These are phyloP conservation scores for Cytospora leucostoma DNA, from an alignment of 2,329 filamentous ascomycete genomes.

Conservation along the genomic window DNA sequence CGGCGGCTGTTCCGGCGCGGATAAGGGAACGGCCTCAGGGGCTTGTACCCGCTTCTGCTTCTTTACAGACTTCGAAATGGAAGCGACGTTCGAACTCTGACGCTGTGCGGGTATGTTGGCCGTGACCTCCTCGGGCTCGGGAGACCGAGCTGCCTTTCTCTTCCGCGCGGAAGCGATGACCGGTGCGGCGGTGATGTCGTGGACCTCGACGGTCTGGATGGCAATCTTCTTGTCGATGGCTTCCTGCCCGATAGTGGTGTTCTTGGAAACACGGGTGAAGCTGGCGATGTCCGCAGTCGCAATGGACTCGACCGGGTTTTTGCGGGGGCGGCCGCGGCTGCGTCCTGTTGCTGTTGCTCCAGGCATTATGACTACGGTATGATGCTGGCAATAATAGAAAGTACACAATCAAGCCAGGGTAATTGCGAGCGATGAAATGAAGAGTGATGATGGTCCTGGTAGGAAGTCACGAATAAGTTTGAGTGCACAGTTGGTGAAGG, in stretches of 20 bases:
- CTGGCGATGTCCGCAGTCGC: constrained; percentile 40
- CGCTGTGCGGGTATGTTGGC: not conserved
- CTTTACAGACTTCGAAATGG: constrained; percentile 16
- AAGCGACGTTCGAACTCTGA: not conserved
- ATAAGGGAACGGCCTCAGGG: constrained; percentile 7
- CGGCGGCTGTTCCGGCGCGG: constrained; percentile 33
- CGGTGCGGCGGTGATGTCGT: constrained; percentile 17
- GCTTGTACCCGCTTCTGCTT: constrained; percentile 23
- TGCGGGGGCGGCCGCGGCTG: constrained; percentile 24
- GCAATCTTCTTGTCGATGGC: constrained; percentile 32
- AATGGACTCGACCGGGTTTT: constrained; percentile 1
- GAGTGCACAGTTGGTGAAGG: not conserved
- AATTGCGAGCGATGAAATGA: not conserved
- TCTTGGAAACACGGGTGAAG: constrained; percentile 53
- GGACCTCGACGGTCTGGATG: constrained; percentile 35
- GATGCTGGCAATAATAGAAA: not conserved
- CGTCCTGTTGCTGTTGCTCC: constrained; percentile 16
- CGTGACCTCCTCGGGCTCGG: constrained; percentile 34
- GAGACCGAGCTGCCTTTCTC: constrained; percentile 36
- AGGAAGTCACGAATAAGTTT: constrained; percentile 2
- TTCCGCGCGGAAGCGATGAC: constrained; percentile 38
- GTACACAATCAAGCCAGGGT: not conserved
- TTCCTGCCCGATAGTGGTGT: constrained; percentile 33
- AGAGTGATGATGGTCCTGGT: not conserved
- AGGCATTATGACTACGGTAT: constrained; percentile 16